Evolutionary conservation across 106 monocot species (phyloP).

Genomic region (Xerophyta viscosa): DNA sequence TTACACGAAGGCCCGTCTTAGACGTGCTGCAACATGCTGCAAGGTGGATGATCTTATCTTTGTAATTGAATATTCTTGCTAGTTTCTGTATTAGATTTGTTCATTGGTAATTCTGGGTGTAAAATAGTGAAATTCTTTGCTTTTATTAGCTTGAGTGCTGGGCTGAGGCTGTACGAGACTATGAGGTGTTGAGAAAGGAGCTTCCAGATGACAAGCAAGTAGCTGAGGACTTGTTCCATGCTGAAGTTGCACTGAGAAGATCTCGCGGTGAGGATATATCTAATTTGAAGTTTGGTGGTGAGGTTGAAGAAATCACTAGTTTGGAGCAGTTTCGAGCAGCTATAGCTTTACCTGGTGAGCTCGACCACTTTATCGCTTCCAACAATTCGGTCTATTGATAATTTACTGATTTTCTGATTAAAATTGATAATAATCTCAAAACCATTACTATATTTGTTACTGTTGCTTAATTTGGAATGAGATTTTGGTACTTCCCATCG

Average conservation of each 20-base stretch:
- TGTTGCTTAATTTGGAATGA: no score
- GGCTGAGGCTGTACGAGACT: constrained; percentile 73
- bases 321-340: constrained; percentile 54
- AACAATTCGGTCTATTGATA: neutral
- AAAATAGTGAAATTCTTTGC: no score
- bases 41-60: constrained; percentile 34
- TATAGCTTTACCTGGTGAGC: constrained; percentile 60
- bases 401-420: no score
- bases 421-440: no score
- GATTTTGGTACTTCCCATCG: no score
- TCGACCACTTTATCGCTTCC: neutral
- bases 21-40: constrained; percentile 61
- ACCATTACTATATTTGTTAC: no score
- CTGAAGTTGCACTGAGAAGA: constrained; percentile 55
- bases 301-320: constrained; percentile 51
- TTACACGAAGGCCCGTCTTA: constrained; percentile 59
- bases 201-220: constrained; percentile 62
- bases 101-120: no score
- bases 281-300: constrained; percentile 64
- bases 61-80: no score
- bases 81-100: no score
- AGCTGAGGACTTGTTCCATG: constrained; percentile 59
- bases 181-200: constrained; percentile 63
- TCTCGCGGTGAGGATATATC: constrained; percentile 55
- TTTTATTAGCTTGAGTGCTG: constrained; percentile 52